A percentile compares a stretch with the other conserved stretches of the same genome.
Conservation (phyloP, 306 rosid genomes). For the Dalbergia cochinchinensis region DNA sequence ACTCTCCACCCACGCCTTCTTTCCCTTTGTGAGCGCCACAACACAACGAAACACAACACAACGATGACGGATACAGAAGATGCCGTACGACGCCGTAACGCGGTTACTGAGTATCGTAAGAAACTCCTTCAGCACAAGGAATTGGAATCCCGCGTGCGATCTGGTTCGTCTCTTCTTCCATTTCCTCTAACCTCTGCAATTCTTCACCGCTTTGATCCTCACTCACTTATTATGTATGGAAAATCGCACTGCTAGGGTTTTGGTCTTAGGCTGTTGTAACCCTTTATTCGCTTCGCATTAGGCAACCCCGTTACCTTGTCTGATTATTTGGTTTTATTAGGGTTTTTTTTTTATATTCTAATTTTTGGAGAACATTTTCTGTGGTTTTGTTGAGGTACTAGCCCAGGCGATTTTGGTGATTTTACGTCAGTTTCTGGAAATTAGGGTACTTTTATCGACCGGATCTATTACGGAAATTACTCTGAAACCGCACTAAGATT, state of each 20-base stretch:
- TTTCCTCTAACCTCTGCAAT: background rate
- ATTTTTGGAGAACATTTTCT: background rate
- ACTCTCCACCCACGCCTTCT: background rate
- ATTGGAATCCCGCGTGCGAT: conserved; percentile 83
- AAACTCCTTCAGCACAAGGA: conserved; percentile 91
- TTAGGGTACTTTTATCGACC: conserved; percentile 36
- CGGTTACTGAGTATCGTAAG: conserved; percentile 75
- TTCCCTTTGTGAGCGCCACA: conserved; percentile 23
- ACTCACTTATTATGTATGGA: background rate
- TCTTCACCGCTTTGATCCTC: background rate
- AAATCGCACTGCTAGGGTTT: conserved; percentile 44
- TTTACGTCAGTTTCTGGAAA: conserved; percentile 13
- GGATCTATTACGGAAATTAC: conserved; percentile 44
- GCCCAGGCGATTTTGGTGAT: background rate
- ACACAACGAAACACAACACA: conserved; percentile 22
- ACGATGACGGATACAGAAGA: conserved; percentile 78
- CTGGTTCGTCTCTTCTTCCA: conserved; percentile 61
- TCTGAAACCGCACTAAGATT: conserved; percentile 18
- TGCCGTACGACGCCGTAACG: conserved; percentile 71
- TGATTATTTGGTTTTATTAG: conserved; percentile 7
- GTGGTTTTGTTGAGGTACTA: background rate
- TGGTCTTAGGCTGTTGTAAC: background rate
- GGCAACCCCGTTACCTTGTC: conserved; percentile 3
- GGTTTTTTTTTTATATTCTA: background rate
- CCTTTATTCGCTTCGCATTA: background rate